Evolutionary conservation across 257 asterid genomes (phyloP).

Genomic region (Gentiana dahurica): DNA sequence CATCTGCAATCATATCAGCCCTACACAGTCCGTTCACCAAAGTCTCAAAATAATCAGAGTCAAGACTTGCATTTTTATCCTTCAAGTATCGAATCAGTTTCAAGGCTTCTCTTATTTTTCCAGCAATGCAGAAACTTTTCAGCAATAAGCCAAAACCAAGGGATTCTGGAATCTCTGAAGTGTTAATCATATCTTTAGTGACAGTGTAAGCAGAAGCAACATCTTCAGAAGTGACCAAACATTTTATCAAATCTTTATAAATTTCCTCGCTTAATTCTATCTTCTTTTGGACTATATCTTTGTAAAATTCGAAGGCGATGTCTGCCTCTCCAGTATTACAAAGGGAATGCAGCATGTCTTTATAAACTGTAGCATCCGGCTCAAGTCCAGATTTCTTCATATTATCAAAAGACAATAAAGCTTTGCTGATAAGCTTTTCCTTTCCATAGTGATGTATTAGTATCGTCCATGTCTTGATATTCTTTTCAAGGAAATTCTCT

Average conservation of each 20-base stretch:
- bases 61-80: slow-evolving; percentile 38
- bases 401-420: slow-evolving; percentile 51
- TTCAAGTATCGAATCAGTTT: slow-evolving; percentile 59
- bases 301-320: slow-evolving; percentile 69
- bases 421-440: slow-evolving; percentile 41
- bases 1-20: slow-evolving; percentile 54
- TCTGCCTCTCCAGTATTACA: slow-evolving; percentile 46
- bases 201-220: slow-evolving; percentile 29
- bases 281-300: slow-evolving; percentile 46
- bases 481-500: slow-evolving; percentile 35
- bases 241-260: slow-evolving; percentile 41
- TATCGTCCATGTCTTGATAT: slow-evolving; percentile 71
- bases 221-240: slow-evolving; percentile 55
- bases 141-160: slow-evolving; percentile 37
- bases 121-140: slow-evolving; percentile 61
- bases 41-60: slow-evolving; percentile 30
- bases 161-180: slow-evolving; percentile 35
- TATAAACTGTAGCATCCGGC: slow-evolving; percentile 48
- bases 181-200: slow-evolving; percentile 42
- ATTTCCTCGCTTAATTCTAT: slow-evolving; percentile 30
- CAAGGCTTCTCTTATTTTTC: slow-evolving; percentile 61
- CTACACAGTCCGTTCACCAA: slow-evolving; percentile 74
- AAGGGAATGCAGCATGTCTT: slow-evolving; percentile 42
- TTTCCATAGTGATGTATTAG: slow-evolving; percentile 52
- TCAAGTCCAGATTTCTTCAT: slow-evolving; percentile 54